Evolutionary conservation across 345 rosid species (phyloP).

Genomic region (Camelina neglecta): DNA sequence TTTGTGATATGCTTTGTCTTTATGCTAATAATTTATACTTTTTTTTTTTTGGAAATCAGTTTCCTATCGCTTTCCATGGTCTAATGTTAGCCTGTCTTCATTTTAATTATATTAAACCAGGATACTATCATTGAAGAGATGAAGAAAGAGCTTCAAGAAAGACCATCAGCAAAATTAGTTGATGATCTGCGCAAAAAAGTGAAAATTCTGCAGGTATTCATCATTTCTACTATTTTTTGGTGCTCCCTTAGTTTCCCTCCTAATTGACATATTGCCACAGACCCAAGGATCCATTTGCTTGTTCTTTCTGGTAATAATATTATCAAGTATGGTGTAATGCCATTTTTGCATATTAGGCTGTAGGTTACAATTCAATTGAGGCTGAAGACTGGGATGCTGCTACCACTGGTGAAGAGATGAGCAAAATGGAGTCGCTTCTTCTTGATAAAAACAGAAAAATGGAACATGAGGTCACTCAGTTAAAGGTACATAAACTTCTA

Average conservation of each 20-base stretch:
- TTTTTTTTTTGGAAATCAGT: background rate
- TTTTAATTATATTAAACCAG: conserved; percentile 47
- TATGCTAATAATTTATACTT: background rate
- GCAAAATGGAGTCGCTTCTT: conserved; percentile 98
- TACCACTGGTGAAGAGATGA: conserved; percentile 92
- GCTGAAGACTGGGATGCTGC: conserved; percentile 99
- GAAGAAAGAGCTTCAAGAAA: conserved; percentile 87
- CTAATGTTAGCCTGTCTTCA: conserved; percentile 19
- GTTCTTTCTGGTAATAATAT: conserved; percentile 18
- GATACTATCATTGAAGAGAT: conserved; percentile 81
- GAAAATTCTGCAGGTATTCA: conserved; percentile 89
- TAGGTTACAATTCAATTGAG: conserved; percentile 95
- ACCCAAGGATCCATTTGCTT: background rate
- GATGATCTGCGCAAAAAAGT: conserved; percentile 97
- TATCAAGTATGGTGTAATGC: conserved; percentile 25
- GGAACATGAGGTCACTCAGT: conserved; percentile 95
- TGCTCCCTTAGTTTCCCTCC: background rate
- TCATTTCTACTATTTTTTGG: background rate
- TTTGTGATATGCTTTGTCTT: conserved; percentile 12
- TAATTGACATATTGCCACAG: conserved; percentile 4
- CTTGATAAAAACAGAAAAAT: conserved; percentile 96
- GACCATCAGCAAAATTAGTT: conserved; percentile 90
- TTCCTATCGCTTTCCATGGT: conserved; percentile 12
- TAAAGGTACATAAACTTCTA: conserved; percentile 61
- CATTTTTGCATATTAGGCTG: conserved; percentile 61